Evolutionary conservation across 768 basidiomycete species (phyloP), one percentile per base, ranked within the genome.

Genomic region (Leccinum rimulosum): DNA sequence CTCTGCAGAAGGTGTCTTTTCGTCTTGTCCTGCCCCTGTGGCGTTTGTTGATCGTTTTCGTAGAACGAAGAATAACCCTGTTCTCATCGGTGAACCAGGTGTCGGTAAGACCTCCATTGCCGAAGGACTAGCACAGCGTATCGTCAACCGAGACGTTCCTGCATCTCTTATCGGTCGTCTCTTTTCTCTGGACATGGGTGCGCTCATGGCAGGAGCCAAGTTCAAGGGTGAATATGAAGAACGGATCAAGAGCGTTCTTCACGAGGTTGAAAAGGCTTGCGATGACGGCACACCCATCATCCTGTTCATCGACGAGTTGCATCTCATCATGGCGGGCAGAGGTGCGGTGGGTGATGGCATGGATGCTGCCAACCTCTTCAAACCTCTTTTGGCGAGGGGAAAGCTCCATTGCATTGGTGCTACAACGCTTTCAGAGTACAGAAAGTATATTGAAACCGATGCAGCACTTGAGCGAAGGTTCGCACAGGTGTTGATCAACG

Each of bases 141-240:
- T 98, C 61, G 85, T 97, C 66, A 93, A 95, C 65, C 86, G 94
- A 52, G 95, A 98, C 74, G 93, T 95, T 7, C 93, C 93, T 22
- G 82, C 81, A 15, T 83, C 80, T 51, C 72, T 95, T 30, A 79
- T 93, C 52, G 83, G 84, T 3, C 84, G 90, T 9, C 79, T 95
- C 12, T 94, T 83, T 71, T 88, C 93, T 6, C 81, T 98, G 33
- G 95, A 97, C 70, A 91, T 97, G 89, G 95, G 95, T 62, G 93
- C 95, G 1, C 82, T 98, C 56, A 94, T 94, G 90, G 93, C 93
- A 12, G 90, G 91, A 43, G 90, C 90, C 19, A 89, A 89, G 71
- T 95, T 93, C 79, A 95, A 95, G 70, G 96, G 89, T 52, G 94
- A 98, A 75, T 99, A 95, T 73, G 95, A 98, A 75, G 95, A 98